phyloP scores from a whole-genome alignment of 164 flowering plant species.

The Sedum album region DNA sequence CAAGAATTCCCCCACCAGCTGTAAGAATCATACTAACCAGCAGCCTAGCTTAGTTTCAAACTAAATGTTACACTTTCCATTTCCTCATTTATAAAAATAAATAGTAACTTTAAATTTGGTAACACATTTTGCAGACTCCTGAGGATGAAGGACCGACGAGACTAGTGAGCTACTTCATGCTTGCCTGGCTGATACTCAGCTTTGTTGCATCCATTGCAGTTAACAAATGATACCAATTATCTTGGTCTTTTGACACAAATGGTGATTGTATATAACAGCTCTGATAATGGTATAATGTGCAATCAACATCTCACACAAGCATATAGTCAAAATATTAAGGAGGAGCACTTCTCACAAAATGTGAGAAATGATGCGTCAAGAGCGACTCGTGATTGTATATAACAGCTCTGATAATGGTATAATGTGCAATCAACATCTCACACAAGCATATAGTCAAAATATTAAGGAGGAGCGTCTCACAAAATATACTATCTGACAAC shows the following conservation, averaged over 20 bases:
- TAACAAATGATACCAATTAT: conserved; percentile 34
- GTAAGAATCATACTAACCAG: conserved; percentile 17
- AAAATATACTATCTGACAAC: too few species aligned
- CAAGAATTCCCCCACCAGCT: conserved; percentile 36
- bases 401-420: too few species aligned
- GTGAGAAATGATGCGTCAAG: too few species aligned
- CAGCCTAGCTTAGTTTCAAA: background rate
- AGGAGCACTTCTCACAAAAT: too few species aligned
- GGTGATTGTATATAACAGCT: background rate
- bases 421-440: too few species aligned
- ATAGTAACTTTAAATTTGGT: background rate
- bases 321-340: too few species aligned
- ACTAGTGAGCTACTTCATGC: conserved; percentile 52
- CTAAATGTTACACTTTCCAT: background rate
- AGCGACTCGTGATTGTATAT: too few species aligned
- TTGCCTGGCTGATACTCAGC: conserved; percentile 56
- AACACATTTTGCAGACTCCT: conserved; percentile 46
- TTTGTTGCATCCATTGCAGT: conserved; percentile 38
- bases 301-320: too few species aligned
- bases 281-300: too few species aligned
- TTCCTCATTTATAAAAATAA: background rate
- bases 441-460: too few species aligned
- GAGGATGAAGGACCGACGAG: conserved; percentile 72
- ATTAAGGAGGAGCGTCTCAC: too few species aligned
- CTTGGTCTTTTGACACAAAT: too few species aligned